A percentile compares a stretch with the other conserved stretches of the same genome.
Conservation (phyloP, 2,329 filamentous ascomycete species). For the Neophaeococcomyces mojaviensis region DNA sequence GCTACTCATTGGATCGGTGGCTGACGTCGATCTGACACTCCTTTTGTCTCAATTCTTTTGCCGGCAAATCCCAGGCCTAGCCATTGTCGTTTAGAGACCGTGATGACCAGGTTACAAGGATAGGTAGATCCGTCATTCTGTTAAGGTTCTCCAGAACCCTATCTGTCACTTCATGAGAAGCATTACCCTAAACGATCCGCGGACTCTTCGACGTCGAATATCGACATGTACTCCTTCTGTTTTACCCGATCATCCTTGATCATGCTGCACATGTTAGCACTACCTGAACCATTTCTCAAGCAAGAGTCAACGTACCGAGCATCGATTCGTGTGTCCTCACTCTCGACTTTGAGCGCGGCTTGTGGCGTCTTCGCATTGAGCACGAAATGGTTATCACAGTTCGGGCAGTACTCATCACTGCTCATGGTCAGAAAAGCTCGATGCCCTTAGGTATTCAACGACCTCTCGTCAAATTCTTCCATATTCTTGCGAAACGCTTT, state of each 20-base stretch:
- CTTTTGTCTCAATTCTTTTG: too few relatives aligned
- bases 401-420: constrained; percentile 94
- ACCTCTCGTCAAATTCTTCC: constrained; percentile 80
- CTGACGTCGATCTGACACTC: too few relatives aligned
- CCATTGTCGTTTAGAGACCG: too few relatives aligned
- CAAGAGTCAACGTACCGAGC: constrained; percentile 42
- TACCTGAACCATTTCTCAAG: background rate
- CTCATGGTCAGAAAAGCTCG: background rate
- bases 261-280: constrained; percentile 50
- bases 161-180: background rate
- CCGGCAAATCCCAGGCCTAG: too few relatives aligned
- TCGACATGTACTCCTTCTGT: constrained; percentile 52
- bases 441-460: background rate
- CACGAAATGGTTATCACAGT: constrained; percentile 98
- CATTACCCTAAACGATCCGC: constrained; percentile 67
- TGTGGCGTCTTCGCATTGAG: constrained; percentile 81
- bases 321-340: constrained; percentile 81
- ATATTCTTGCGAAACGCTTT: constrained; percentile 97
- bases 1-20: too few relatives aligned
- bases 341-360: constrained; percentile 76
- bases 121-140: too few relatives aligned
- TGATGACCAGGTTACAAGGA: too few relatives aligned
- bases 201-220: constrained; percentile 69
- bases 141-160: too few relatives aligned
- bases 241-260: constrained; percentile 79